A percentile compares a stretch with the other conserved stretches of the same genome.
These are phyloP conservation scores for Barnettozyma wickerhamii DNA, from an alignment of 805 yeast species.

Conservation along the genomic window DNA sequence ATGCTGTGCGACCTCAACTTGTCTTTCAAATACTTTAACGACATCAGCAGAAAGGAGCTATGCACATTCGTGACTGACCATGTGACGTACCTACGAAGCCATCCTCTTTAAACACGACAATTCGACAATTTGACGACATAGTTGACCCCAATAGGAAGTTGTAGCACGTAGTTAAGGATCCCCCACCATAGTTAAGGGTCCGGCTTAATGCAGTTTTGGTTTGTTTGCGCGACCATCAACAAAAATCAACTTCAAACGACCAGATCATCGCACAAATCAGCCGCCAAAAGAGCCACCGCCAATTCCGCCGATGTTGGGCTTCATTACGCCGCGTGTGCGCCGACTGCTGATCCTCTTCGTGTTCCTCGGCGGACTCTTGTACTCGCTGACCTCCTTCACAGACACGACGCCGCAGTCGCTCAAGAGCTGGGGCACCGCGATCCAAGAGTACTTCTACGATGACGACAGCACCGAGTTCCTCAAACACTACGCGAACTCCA, in stretches of 20 bases:
- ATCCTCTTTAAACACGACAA: too few species aligned
- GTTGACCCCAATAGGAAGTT: too few species aligned
- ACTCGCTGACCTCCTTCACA: constrained; percentile 5
- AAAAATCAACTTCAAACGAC: too few species aligned
- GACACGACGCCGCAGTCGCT: constrained; percentile 1
- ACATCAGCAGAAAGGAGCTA: constrained; percentile 37
- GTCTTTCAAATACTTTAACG: constrained; percentile 40
- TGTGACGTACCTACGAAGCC: too few species aligned
- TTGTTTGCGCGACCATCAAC: too few species aligned
- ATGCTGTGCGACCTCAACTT: constrained; percentile 48
- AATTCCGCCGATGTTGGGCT: constrained; percentile 2
- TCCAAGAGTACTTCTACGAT: constrained; percentile 5
- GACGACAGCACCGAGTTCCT: constrained; percentile 4
- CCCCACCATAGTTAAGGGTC: too few species aligned
- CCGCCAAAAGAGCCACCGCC: background rate
- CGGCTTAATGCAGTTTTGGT: too few species aligned
- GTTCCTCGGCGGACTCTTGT: constrained; percentile 1
- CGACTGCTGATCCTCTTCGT: constrained; percentile 5
- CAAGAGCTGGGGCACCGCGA: background rate
- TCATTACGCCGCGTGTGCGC: constrained; percentile 6
- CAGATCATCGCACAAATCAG: background rate
- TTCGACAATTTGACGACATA: too few species aligned
- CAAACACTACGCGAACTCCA: constrained; percentile 7
- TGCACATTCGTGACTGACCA: constrained; percentile 47
- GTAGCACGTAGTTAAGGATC: too few species aligned